Conservation (phyloP, 2,329 filamentous ascomycete genomes). For the Colletotrichum viniferum region DNA sequence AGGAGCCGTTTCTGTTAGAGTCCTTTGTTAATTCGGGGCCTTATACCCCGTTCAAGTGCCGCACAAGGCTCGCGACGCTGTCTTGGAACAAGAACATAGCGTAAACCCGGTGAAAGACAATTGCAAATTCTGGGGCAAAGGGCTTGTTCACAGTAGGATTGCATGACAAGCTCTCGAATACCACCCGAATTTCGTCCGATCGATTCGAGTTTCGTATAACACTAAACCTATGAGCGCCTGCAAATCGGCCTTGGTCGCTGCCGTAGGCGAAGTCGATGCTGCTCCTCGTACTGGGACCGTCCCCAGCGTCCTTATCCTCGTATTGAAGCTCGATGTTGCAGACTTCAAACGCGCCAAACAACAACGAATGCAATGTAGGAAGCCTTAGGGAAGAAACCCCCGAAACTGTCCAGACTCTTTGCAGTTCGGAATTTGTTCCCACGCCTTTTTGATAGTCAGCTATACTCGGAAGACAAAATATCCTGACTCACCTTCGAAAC, state of each 20-base stretch:
- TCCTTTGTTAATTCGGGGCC: background rate
- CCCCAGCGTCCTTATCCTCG: background rate
- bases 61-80: slow-evolving; percentile 16
- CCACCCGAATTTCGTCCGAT: slow-evolving; percentile 1
- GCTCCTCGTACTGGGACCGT: slow-evolving; percentile 18
- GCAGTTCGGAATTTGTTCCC: background rate
- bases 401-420: background rate
- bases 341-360: slow-evolving; percentile 33
- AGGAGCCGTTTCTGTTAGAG: background rate
- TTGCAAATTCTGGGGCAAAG: slow-evolving; percentile 15
- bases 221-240: slow-evolving; percentile 33
- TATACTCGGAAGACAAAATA: background rate
- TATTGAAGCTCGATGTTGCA: slow-evolving; percentile 16
- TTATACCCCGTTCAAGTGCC: background rate
- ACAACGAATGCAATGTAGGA: slow-evolving; percentile 22
- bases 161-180: slow-evolving; percentile 27
- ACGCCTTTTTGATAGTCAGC: background rate
- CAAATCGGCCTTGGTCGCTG: slow-evolving; percentile 26
- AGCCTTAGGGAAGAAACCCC: background rate
- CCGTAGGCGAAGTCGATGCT: slow-evolving; percentile 34
- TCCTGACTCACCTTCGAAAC: background rate
- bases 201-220: slow-evolving; percentile 21
- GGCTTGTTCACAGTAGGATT: slow-evolving; percentile 28
- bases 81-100: slow-evolving; percentile 30
- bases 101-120: slow-evolving; percentile 28